Conservation (phyloP, 495 filamentous ascomycete genomes). For the Aspergillus saccharolyticus region DNA sequence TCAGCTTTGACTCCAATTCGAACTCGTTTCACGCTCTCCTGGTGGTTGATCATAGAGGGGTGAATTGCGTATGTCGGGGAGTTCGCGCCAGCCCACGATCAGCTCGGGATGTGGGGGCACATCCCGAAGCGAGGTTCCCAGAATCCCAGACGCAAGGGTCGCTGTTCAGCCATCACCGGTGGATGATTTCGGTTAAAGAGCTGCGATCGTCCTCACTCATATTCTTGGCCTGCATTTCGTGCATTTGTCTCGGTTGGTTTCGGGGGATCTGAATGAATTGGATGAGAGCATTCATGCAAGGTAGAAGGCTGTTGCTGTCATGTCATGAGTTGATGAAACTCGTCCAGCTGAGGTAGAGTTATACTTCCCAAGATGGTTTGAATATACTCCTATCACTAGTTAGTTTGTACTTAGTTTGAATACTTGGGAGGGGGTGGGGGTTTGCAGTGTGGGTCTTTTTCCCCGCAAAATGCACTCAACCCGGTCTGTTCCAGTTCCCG, state of each 20-base stretch:
- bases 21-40: neutral
- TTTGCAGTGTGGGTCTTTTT: neutral
- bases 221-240: neutral
- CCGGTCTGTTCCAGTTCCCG: neutral
- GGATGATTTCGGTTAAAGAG: neutral
- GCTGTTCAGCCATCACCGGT: neutral
- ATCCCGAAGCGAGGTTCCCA: slow-evolving; percentile 1
- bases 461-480: neutral
- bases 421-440: too few species aligned
- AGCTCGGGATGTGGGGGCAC: slow-evolving; percentile 2
- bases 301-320: too few species aligned
- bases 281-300: too few species aligned
- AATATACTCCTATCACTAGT: too few species aligned
- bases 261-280: neutral
- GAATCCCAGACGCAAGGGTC: neutral
- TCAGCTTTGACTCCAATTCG: too few species aligned
- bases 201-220: neutral
- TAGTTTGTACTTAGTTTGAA: too few species aligned
- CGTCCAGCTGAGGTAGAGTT: too few species aligned
- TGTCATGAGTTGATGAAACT: too few species aligned
- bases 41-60: neutral
- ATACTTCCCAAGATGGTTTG: too few species aligned
- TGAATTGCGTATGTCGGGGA: neutral
- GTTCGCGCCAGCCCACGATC: neutral
- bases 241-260: neutral